Base-by-base conservation (phyloP, 192 early-diverging fungal species). In the Linnemannia exigua region DNA sequence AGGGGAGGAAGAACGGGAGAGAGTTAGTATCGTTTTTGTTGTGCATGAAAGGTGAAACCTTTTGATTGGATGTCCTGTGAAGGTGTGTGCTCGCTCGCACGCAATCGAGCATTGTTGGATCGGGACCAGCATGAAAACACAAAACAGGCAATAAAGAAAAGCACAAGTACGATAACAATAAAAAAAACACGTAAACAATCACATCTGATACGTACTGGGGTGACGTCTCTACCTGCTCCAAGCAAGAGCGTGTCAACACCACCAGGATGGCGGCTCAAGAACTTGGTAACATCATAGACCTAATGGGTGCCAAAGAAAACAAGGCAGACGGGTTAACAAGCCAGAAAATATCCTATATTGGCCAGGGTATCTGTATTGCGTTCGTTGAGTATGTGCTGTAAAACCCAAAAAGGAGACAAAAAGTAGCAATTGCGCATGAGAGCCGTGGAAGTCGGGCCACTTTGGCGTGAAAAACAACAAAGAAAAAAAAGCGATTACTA, bases 201-300 rank as follows among this genome's bases (percentile, higher is more conserved):
- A 19, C 33, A 54, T n/a, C 50, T 5, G 35, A 50, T 75, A 61
- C 70, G 17, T 89, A 94, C 93, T 87, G 88, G 92, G 48, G 90
- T 91, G 12, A 87, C 89, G 76, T 91, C 90, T 77, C 88, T 78
- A 11, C 90, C 90, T 36, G 90, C 89, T 72, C 79, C 88, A 35
- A 89, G 81, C 31, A 89, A 75, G 28, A 91, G 80, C 51, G 88
- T 86, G 71, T 90, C 89, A 28, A 82, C 83, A 48, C 89, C 89
- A 61, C 90, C 90, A 11, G 90, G 90, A 67, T 91, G 90, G 36
- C 86, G 73, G 16, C 72, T 79, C 48, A 89, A 46, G 83, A 91
- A 91, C 75, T 88, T 86, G 22, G 90, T 91, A 15, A 91, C 82
- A 77, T 91, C 90, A 44, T 90, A 91, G 6, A 91, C 89, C 84